Base-by-base conservation (phyloP, 352 stramenopile species). In the Pythium apleroticum region DNA sequence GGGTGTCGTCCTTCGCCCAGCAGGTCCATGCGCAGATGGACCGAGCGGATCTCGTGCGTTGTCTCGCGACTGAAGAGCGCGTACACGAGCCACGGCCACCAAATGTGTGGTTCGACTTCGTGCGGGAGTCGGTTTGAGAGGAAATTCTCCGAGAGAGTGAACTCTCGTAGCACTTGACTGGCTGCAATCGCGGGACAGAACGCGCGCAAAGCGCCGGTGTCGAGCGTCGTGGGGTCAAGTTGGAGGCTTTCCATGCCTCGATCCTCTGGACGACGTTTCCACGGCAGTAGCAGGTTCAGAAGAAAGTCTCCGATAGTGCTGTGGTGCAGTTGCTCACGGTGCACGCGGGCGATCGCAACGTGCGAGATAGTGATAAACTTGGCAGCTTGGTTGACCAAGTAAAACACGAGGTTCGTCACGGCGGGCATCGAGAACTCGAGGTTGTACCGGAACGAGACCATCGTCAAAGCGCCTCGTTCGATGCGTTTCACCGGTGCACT, bases 331-430 rank as follows among this genome's bases (percentile, higher is more conserved):
- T 53, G 28, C 41, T 49, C 53, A 43, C 60, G 60, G 35, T 31
- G 57, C 53, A 67, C 7, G 1, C 31, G 48, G 1, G 60, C 49
- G 4, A 67, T n/a, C 22, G 22, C 48, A 7, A 67, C 19, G 25
- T 62, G 39, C 3, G 60, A 62, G 52, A 67, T 33, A 31, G 31
- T 19, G 52, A 67, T 67, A 6, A 37, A 54, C 52, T 67, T 67
- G 22, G 49, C 60, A n/a, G 53, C 45, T 46, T 67, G 52, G 60
- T 62, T 67, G 41, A 67, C 56, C 24, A 60, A 49, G 31, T 62
- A 67, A 3, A 67, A 28, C 52, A 57, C 27, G 4, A 62, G 41
- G 24, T 67, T 67, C 15, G 31, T 67, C 12, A 67, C 43, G 19
- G 35, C 35, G 6, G 41, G 52, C 35, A 41, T 17, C 24, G 49